A percentile compares a stretch with the other conserved stretches of the same genome.
Conservation (phyloP, 257 asterid genomes). For the Solanum clarkiae region DNA sequence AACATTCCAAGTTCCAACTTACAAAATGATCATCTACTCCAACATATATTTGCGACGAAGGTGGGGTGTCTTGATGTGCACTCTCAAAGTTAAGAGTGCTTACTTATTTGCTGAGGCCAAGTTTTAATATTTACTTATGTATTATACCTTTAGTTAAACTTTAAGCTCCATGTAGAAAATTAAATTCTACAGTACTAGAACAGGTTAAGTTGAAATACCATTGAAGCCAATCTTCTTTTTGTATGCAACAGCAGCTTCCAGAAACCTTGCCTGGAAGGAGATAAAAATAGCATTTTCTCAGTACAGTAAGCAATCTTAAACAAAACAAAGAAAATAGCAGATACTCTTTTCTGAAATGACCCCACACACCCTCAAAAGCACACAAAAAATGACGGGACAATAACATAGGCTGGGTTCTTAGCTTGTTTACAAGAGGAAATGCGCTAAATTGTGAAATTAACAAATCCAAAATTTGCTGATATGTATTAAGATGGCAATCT, state of each 20-base stretch:
- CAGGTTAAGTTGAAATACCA: constrained; percentile 26
- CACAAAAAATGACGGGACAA: background rate
- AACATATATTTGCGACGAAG: too few relatives aligned
- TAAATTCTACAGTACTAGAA: background rate
- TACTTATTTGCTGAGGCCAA: too few relatives aligned
- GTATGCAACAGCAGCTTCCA: constrained; percentile 84
- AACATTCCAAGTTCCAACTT: too few relatives aligned
- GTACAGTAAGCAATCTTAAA: background rate
- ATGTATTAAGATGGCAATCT: background rate
- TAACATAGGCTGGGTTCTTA: background rate
- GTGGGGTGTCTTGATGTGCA: too few relatives aligned
- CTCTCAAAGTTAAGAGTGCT: too few relatives aligned
- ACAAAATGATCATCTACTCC: too few relatives aligned
- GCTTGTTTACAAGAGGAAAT: background rate
- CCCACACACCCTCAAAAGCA: background rate
- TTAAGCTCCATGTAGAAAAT: background rate
- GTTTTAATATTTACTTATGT: background rate
- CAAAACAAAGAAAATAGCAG: background rate
- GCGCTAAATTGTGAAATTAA: background rate
- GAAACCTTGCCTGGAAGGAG: constrained; percentile 65
- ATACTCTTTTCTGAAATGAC: background rate
- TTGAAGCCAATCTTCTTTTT: constrained; percentile 98
- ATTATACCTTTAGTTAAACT: background rate
- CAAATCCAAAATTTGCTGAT: background rate
- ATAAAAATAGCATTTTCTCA: background rate